A percentile compares a stretch with the other conserved stretches of the same genome.
These are phyloP conservation scores for Apiospora sp. DNA, from an alignment of 2,329 filamentous ascomycete genomes.

Conservation along the genomic window DNA sequence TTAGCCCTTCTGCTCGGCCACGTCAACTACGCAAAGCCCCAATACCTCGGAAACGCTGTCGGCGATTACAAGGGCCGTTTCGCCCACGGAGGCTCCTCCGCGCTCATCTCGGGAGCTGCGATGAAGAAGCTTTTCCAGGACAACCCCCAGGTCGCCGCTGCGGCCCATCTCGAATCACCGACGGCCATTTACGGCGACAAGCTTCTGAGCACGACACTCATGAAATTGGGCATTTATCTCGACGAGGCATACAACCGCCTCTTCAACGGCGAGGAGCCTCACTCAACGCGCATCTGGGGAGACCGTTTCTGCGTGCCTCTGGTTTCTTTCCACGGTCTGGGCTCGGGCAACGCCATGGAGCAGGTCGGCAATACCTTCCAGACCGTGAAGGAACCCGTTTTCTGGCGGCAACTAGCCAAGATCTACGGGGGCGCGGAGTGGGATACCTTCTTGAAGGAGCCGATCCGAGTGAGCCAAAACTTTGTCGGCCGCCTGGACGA, in stretches of 20 bases:
- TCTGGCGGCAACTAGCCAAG: conserved; percentile 60
- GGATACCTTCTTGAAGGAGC: conserved; percentile 46
- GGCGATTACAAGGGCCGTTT: conserved; percentile 64
- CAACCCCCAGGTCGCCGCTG: conserved; percentile 50
- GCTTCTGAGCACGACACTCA: conserved; percentile 60
- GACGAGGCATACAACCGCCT: conserved; percentile 61
- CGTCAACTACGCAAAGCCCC: conserved; percentile 53
- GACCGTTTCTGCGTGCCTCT: conserved; percentile 63
- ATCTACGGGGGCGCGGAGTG: conserved; percentile 54
- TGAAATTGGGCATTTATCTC: conserved; percentile 62
- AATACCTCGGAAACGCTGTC: conserved; percentile 65
- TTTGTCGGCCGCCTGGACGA: conserved; percentile 60
- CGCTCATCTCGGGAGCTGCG: conserved; percentile 60
- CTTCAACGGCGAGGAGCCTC: conserved; percentile 64
- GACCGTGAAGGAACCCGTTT: conserved; percentile 48
- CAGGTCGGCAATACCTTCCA: conserved; percentile 52
- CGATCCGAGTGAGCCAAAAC: conserved; percentile 51
- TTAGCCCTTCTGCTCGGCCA: conserved; percentile 57
- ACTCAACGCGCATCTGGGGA: conserved; percentile 55
- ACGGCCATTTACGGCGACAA: conserved; percentile 62
- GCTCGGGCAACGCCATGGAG: conserved; percentile 54
- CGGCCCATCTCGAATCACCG: conserved; percentile 56
- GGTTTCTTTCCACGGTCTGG: conserved; percentile 61
- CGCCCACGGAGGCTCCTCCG: conserved; percentile 63
- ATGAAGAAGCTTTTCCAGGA: conserved; percentile 55